Percentiles rank a stretch among this genome's conserved stretches.
These are phyloP conservation scores for Verticillium longisporum DNA, from an alignment of 2,329 filamentous ascomycete species.

Conservation along the genomic window DNA sequence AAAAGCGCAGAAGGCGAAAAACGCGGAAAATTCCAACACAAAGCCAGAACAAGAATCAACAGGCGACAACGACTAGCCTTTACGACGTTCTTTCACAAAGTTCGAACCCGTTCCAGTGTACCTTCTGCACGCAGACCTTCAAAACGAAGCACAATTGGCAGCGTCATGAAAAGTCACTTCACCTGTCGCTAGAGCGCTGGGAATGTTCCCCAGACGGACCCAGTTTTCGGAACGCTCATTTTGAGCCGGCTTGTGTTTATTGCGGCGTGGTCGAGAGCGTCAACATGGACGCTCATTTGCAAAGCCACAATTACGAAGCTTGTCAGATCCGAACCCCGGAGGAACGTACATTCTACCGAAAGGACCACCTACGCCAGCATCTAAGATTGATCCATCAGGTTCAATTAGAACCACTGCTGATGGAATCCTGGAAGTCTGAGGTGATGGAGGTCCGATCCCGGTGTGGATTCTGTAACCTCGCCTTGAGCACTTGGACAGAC, in stretches of 20 bases:
- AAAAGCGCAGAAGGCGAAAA: constrained; percentile 24
- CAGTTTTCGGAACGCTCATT: not conserved
- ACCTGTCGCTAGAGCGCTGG: not conserved
- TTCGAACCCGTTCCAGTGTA: constrained; percentile 37
- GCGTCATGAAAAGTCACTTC: constrained; percentile 1
- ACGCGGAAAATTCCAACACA: constrained; percentile 39
- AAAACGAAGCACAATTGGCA: constrained; percentile 1
- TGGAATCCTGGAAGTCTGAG: constrained; percentile 54
- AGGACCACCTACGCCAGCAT: constrained; percentile 60
- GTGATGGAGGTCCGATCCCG: constrained; percentile 56
- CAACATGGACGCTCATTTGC: constrained; percentile 40
- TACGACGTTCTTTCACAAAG: not conserved
- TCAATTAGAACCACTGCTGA: constrained; percentile 59
- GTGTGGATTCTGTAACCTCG: constrained; percentile 58
- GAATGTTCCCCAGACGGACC: not conserved
- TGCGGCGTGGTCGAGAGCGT: constrained; percentile 50
- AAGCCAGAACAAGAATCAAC: not conserved
- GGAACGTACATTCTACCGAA: constrained; percentile 61
- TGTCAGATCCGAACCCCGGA: constrained; percentile 59
- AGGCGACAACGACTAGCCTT: not conserved
- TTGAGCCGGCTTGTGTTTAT: constrained; percentile 45
- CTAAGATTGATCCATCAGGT: constrained; percentile 54
- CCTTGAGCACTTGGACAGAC: constrained; percentile 55
- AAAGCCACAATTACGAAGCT: constrained; percentile 51
- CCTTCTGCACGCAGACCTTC: constrained; percentile 38